A percentile compares a stretch with the other conserved stretches of the same genome.
phyloP scores from a whole-genome alignment of 371 early-diverging fungal genomes.

The Entomophthora muscae region DNA sequence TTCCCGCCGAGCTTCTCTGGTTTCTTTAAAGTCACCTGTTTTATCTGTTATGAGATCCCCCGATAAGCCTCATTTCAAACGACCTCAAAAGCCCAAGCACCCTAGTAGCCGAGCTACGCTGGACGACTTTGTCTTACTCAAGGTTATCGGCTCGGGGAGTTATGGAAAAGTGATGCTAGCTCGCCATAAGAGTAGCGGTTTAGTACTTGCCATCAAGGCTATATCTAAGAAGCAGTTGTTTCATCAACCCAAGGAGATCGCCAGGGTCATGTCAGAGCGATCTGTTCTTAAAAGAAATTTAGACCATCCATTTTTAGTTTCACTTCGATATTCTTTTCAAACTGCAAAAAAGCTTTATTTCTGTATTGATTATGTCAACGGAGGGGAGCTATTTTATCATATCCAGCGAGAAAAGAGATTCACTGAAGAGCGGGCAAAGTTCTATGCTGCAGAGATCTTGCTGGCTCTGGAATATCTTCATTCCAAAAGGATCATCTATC shows the following conservation, averaged over 20 bases:
- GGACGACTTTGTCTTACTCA: constrained; percentile 1
- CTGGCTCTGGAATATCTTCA: constrained; percentile 49
- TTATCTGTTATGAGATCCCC: not conserved
- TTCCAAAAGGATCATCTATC: constrained; percentile 33
- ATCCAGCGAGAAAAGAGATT: constrained; percentile 35
- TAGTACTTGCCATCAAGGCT: constrained; percentile 74
- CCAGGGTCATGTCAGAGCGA: constrained; percentile 54
- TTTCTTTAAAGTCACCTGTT: not conserved
- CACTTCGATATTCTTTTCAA: constrained; percentile 44
- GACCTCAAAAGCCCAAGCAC: not conserved
- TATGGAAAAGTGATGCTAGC: constrained; percentile 75
- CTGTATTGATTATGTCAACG: constrained; percentile 53
- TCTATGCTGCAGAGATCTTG: constrained; percentile 44
- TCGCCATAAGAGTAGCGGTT: constrained; percentile 46
- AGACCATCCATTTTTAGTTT: constrained; percentile 40
- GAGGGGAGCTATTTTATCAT: constrained; percentile 56
- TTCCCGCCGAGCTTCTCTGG: not conserved
- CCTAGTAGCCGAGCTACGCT: not conserved
- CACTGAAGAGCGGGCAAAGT: constrained; percentile 28
- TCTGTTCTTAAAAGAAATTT: constrained; percentile 41
- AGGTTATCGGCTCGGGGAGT: constrained; percentile 46
- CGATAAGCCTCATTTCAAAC: not conserved
- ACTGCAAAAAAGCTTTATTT: constrained; percentile 41
- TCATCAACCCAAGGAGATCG: constrained; percentile 36
- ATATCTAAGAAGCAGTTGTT: constrained; percentile 49